A percentile compares a stretch with the other conserved stretches of the same genome.
Conservation (phyloP, 805 yeast species). For the Ogataea wickerhamii region DNA sequence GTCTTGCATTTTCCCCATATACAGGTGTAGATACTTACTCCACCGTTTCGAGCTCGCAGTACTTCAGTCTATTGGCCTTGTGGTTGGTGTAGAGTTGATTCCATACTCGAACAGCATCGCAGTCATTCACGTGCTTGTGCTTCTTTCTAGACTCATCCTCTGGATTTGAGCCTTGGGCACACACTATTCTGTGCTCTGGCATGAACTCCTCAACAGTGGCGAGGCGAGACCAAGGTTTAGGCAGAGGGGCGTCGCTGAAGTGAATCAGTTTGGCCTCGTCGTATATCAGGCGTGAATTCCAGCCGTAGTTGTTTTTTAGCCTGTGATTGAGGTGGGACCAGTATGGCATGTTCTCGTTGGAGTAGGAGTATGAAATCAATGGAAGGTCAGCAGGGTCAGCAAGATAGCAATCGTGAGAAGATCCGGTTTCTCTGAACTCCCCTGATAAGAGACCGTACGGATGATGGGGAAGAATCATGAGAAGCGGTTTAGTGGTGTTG, state of each 20-base stretch:
- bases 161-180: slow-evolving; percentile 9
- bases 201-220: slow-evolving; percentile 9
- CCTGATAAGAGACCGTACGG: slow-evolving; percentile 50
- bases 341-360: slow-evolving; percentile 19
- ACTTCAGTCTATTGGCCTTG: slow-evolving; percentile 6
- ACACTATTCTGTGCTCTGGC: slow-evolving; percentile 10
- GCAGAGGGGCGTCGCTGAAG: slow-evolving; percentile 63
- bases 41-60: slow-evolving; percentile 13
- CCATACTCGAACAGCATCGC: slow-evolving; percentile 34
- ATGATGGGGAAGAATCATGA: slow-evolving; percentile 47
- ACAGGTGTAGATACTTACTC: not conserved
- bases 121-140: slow-evolving; percentile 29
- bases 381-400: slow-evolving; percentile 44
- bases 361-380: slow-evolving; percentile 10
- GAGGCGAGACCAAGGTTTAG: slow-evolving; percentile 57
- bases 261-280: slow-evolving; percentile 45
- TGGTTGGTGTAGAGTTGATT: slow-evolving; percentile 28
- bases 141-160: not conserved
- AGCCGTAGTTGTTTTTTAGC: slow-evolving; percentile 23
- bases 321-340: slow-evolving; percentile 9
- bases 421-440: slow-evolving; percentile 37
- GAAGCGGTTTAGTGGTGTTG: slow-evolving; percentile 24
- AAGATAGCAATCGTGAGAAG: slow-evolving; percentile 37
- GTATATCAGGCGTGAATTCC: slow-evolving; percentile 33
- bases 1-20: not conserved